Evolutionary conservation across 176 grass and related monocot genomes (phyloP).

Genomic region (Ensete ventricosum): DNA sequence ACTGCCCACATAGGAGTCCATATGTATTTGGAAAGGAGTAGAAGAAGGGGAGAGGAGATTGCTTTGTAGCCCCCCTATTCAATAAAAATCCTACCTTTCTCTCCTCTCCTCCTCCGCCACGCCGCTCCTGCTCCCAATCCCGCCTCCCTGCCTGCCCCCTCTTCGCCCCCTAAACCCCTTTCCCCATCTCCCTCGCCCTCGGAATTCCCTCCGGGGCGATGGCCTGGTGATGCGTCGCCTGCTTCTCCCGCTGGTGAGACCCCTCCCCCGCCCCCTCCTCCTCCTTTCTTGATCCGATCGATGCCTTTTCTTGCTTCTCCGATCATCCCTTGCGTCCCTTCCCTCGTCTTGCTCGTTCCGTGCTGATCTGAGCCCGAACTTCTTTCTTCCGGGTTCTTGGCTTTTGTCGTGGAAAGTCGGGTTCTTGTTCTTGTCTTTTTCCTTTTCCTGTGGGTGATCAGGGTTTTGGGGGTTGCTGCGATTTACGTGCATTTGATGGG

Average conservation of each 20-base stretch:
- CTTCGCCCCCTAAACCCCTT: conserved; percentile 25
- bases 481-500: background rate
- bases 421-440: background rate
- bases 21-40: conserved; percentile 15
- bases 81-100: conserved; percentile 24
- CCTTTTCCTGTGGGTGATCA: background rate
- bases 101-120: conserved; percentile 20
- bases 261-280: background rate
- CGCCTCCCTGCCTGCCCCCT: conserved; percentile 18
- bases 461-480: background rate
- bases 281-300: background rate
- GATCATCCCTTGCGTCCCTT: background rate
- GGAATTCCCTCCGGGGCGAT: background rate
- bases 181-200: background rate
- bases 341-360: background rate
- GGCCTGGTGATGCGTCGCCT: background rate
- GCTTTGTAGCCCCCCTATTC: conserved; percentile 19
- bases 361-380: background rate
- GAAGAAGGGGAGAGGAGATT: conserved; percentile 5
- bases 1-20: conserved; percentile 12
- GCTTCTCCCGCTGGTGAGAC: background rate
- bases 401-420: background rate
- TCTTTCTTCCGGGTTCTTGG: background rate
- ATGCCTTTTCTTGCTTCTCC: background rate
- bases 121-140: background rate